Evolutionary conservation across 192 early-diverging fungal species (phyloP), one percentile per base, ranked within the genome.

Genomic region (Kickxella alabastrina): DNA sequence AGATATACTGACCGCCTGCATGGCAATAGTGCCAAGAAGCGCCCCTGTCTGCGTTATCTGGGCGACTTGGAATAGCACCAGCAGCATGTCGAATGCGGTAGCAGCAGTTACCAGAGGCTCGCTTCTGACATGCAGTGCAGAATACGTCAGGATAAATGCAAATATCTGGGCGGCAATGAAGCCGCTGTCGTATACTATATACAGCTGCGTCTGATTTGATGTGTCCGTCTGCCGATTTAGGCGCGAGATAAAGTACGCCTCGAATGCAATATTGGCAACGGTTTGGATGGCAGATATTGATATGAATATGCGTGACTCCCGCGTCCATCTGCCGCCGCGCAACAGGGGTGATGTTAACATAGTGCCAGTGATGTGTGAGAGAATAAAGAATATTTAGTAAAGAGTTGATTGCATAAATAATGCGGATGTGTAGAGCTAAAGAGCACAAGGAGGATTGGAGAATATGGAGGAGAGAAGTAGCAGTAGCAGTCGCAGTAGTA

Each of bases 261-360:
- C 62, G 12, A 73, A 49, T 3, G 69, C 27, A 21, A 66, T 42
- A 41, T 57, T 66, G 10, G 51, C 7, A 3, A 36, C 48, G 3
- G 69, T 38, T 37, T 73, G 69, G 13, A 55, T 24, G 10, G 31
- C 37, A 2, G 54, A 12, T 19, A 65, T 50, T 3, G 28, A 22
- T 7, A 73, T 52, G 28, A 73, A 73, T 3, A 46, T 13, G 7
- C 24, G 52, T 13, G 59, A 39, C n/a, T 52, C 36, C 29, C 3
- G 34, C 32, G 67, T 54, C 67, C 67, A 70, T n/a, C 29, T 28
- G 47, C 55, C 67, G 41, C 51, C 50, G 32, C 60, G 54, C 8
- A 49, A 29, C 19, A 63, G 34, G 3, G 60, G 49, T 28, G 49
- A 57, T 10, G 65, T 60, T 15, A 60, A 38, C 65, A 61, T 59